Conservation (phyloP, 2,329 filamentous ascomycete species). For the Trichocomaceae sp. region DNA sequence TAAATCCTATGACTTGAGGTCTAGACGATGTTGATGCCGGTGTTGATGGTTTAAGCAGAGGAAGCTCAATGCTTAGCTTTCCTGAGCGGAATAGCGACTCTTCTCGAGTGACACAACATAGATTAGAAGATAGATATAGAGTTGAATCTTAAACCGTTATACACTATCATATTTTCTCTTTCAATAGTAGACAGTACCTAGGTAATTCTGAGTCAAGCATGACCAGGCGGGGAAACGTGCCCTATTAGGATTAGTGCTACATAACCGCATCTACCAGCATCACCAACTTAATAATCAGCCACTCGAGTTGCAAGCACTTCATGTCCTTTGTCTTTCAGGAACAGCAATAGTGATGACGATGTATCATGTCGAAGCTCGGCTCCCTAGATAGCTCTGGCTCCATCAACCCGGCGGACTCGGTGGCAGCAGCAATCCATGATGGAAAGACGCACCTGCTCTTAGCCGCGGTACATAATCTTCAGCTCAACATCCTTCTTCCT, state of each 20-base stretch:
- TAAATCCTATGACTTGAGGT: slow-evolving; percentile 20
- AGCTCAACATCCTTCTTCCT: background rate
- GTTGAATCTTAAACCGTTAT: background rate
- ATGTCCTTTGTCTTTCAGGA: background rate
- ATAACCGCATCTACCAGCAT: background rate
- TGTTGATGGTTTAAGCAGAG: background rate
- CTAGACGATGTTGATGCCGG: background rate
- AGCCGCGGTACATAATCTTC: slow-evolving; percentile 4
- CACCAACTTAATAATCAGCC: background rate
- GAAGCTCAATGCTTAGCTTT: background rate
- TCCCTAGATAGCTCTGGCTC: background rate
- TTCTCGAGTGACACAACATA: background rate
- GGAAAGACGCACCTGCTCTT: slow-evolving; percentile 9
- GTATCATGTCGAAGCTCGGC: slow-evolving; percentile 2
- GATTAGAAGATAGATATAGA: background rate
- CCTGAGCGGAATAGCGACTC: slow-evolving; percentile 1
- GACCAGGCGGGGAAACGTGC: background rate
- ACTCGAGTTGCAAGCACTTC: background rate
- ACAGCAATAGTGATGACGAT: background rate
- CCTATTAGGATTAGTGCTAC: background rate
- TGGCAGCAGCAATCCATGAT: slow-evolving; percentile 7
- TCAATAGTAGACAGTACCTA: too few species aligned
- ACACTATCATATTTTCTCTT: background rate
- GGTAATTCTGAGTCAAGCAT: background rate
- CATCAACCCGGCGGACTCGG: slow-evolving; percentile 4